These are phyloP conservation scores for Aurifilum marmelostoma DNA, from an alignment of 2,329 filamentous ascomycete species.

Conservation along the genomic window DNA sequence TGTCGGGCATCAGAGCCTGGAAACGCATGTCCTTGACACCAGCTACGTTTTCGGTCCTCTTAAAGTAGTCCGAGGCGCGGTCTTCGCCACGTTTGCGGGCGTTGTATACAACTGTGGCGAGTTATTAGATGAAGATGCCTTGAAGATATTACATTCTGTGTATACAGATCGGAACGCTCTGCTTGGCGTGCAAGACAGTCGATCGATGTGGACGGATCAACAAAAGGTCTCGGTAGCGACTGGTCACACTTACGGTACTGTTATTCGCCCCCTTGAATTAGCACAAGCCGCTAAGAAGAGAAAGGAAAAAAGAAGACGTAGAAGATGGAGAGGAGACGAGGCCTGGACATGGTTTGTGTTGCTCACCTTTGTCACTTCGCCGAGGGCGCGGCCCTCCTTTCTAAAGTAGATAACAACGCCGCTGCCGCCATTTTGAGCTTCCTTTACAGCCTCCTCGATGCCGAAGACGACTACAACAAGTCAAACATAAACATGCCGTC, in stretches of 20 bases:
- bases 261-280: conserved; percentile 34
- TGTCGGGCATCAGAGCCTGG: conserved; percentile 97
- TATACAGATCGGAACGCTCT: not conserved
- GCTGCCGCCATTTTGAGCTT: conserved; percentile 90
- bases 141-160: not conserved
- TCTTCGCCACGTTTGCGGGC: conserved; percentile 79
- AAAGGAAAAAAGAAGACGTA: no score
- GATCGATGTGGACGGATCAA: conserved; percentile 14
- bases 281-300: conserved; percentile 29
- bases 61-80: conserved; percentile 89
- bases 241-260: conserved; percentile 50
- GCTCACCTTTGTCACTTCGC: conserved; percentile 91
- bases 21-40: conserved; percentile 97
- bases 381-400: conserved; percentile 92
- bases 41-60: conserved; percentile 96
- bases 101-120: conserved; percentile 67
- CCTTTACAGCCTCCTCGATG: conserved; percentile 95
- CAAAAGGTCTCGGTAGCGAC: not conserved
- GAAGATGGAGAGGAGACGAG: not conserved
- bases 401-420: conserved; percentile 98
- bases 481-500: not conserved
- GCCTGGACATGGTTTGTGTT: not conserved
- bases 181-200: not conserved
- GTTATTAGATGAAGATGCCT: conserved; percentile 4
- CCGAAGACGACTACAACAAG: conserved; percentile 74